Conservation (phyloP, 78 protist genomes). For the Dictyostelium citrinum region DNA sequence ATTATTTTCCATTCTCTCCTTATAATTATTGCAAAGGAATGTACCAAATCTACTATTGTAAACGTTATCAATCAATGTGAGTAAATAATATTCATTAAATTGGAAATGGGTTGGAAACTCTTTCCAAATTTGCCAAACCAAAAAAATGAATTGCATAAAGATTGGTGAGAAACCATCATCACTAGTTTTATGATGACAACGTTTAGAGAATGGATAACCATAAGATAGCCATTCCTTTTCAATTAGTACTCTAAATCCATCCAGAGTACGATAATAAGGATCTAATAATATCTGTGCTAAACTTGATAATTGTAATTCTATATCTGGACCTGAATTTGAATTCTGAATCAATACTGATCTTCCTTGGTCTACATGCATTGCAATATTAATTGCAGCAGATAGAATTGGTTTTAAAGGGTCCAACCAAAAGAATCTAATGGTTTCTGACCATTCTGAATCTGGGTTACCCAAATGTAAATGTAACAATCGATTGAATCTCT, state of each 20-base stretch:
- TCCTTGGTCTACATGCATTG: slow-evolving; percentile 48
- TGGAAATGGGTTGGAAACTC: slow-evolving; percentile 79
- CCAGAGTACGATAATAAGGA: slow-evolving; percentile 80
- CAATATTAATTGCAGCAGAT: slow-evolving; percentile 35
- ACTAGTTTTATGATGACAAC: slow-evolving; percentile 23
- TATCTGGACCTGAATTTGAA: slow-evolving; percentile 17
- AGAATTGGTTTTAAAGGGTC: slow-evolving; percentile 18
- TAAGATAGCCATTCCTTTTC: slow-evolving; percentile 86
- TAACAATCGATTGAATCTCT: not conserved
- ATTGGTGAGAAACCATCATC: slow-evolving; percentile 80
- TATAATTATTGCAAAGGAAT: slow-evolving; percentile 47
- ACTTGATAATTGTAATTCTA: slow-evolving; percentile 20
- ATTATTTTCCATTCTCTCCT: slow-evolving; percentile 32
- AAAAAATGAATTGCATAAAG: slow-evolving; percentile 89
- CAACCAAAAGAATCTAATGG: slow-evolving; percentile 39
- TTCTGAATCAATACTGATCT: slow-evolving; percentile 38
- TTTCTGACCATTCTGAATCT: slow-evolving; percentile 35
- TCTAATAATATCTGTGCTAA: slow-evolving; percentile 74
- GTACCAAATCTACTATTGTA: slow-evolving; percentile 66
- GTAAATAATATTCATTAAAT: slow-evolving; percentile 45
- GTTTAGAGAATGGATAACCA: slow-evolving; percentile 67
- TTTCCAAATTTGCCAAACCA: slow-evolving; percentile 86
- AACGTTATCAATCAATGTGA: slow-evolving; percentile 11
- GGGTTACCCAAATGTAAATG: slow-evolving; percentile 48
- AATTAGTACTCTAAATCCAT: slow-evolving; percentile 81